Percentiles rank a stretch among this genome's conserved stretches.
phyloP scores from a whole-genome alignment of 2,329 filamentous ascomycete genomes.

The Colletotrichum sidae region DNA sequence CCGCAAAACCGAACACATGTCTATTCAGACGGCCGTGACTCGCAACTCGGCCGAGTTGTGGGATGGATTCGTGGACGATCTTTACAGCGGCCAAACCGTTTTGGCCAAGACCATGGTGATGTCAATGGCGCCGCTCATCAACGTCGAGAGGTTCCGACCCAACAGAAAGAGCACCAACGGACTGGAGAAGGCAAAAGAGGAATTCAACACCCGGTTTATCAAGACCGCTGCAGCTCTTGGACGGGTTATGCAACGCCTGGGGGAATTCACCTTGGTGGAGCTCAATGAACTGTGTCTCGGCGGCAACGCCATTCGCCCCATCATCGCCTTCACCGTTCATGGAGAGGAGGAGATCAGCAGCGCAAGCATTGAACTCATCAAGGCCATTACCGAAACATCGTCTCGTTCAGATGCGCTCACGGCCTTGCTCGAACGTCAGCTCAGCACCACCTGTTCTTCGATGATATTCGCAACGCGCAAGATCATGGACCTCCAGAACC shows the following conservation, averaged over 20 bases:
- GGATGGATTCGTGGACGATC: slow-evolving; percentile 77
- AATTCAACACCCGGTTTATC: slow-evolving; percentile 81
- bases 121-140: slow-evolving; percentile 76
- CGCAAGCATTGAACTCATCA: slow-evolving; percentile 84
- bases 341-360: slow-evolving; percentile 83
- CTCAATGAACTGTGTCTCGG: slow-evolving; percentile 77
- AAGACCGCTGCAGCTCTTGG: slow-evolving; percentile 70
- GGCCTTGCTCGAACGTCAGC: slow-evolving; percentile 58
- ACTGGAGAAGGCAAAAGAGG: slow-evolving; percentile 61
- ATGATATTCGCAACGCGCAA: slow-evolving; percentile 52
- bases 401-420: slow-evolving; percentile 63
- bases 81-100: slow-evolving; percentile 74
- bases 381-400: slow-evolving; percentile 74
- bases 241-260: slow-evolving; percentile 81
- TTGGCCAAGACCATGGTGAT: slow-evolving; percentile 81
- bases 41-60: slow-evolving; percentile 82
- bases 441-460: slow-evolving; percentile 54
- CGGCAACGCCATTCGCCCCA: slow-evolving; percentile 75
- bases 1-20: slow-evolving; percentile 31
- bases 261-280: slow-evolving; percentile 78
- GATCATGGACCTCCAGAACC: slow-evolving; percentile 49
- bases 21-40: slow-evolving; percentile 74
- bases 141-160: slow-evolving; percentile 78
- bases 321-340: slow-evolving; percentile 85
- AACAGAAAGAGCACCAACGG: slow-evolving; percentile 58